Percentiles rank a stretch among this genome's conserved stretches.
phyloP scores from a whole-genome alignment of 768 basidiomycete species.

The Rhodosporidiobolus odoratus region DNA sequence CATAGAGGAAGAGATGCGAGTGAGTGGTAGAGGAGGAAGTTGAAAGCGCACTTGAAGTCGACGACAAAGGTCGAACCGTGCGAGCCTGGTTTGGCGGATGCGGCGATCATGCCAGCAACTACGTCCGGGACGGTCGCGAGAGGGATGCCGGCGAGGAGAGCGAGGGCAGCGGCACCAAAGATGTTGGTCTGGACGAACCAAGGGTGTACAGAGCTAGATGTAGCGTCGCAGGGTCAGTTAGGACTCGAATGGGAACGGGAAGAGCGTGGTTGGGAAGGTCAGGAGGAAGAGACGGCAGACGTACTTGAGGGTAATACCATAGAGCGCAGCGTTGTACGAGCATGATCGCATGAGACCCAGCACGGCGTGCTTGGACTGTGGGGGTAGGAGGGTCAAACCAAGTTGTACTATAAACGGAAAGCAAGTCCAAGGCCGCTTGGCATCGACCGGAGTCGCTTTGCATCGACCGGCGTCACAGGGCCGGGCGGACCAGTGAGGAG shows the following conservation, averaged over 20 bases:
- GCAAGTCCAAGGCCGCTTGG: too few species aligned
- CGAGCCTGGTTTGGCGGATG: slow-evolving; percentile 52
- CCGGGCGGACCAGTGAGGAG: too few species aligned
- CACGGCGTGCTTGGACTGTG: slow-evolving; percentile 39
- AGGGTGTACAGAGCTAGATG: neutral
- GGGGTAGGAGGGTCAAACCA: too few species aligned
- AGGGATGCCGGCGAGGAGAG: slow-evolving; percentile 51
- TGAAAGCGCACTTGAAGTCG: slow-evolving; percentile 14
- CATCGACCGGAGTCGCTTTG: too few species aligned
- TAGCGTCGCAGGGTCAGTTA: too few species aligned
- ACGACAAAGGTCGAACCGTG: slow-evolving; percentile 13
- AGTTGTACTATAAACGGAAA: too few species aligned
- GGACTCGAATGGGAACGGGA: neutral
- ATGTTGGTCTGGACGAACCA: slow-evolving; percentile 43
- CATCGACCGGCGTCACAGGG: neutral
- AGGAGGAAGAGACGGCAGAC: slow-evolving; percentile 5
- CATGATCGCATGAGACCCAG: slow-evolving; percentile 57
- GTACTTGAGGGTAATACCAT: slow-evolving; percentile 54
- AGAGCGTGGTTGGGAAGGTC: neutral
- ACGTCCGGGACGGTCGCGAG: slow-evolving; percentile 48
- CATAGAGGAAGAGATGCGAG: neutral
- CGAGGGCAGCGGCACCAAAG: slow-evolving; percentile 48
- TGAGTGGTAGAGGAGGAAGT: neutral
- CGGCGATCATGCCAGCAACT: slow-evolving; percentile 55
- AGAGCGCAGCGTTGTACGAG: slow-evolving; percentile 45